These are phyloP conservation scores for Capsicum pubescens DNA, from an alignment of 257 asterid genomes.

Conservation along the genomic window DNA sequence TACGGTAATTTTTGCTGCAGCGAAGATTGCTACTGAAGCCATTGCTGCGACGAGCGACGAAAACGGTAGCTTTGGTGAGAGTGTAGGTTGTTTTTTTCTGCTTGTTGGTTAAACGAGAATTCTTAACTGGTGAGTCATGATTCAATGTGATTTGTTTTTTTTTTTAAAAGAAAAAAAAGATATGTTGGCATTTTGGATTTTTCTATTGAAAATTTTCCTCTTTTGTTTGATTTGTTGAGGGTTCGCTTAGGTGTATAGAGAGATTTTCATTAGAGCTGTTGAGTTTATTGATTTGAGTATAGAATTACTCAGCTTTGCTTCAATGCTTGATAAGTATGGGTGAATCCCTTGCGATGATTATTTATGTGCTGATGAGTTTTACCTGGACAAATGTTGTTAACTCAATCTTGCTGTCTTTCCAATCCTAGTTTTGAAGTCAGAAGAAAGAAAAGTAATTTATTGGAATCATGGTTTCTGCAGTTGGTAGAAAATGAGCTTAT, in stretches of 20 bases:
- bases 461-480: background rate
- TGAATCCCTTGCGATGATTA: background rate
- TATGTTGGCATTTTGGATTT: no score
- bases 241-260: background rate
- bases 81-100: background rate
- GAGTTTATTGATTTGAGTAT: background rate
- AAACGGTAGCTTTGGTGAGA: background rate
- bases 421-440: background rate
- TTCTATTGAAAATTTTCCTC: background rate
- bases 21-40: background rate
- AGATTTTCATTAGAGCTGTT: background rate
- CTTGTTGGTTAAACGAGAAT: background rate
- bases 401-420: background rate
- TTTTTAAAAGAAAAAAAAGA: no score
- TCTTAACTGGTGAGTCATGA: constrained; percentile 13
- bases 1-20: background rate
- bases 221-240: background rate
- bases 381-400: background rate
- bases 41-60: background rate
- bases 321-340: background rate
- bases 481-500: background rate
- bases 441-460: background rate
- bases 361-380: background rate
- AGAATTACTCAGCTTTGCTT: background rate
- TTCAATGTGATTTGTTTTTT: background rate